Evolutionary conservation across 495 filamentous ascomycete genomes (phyloP).

Genomic region (Pseudotulostoma volvatum): DNA sequence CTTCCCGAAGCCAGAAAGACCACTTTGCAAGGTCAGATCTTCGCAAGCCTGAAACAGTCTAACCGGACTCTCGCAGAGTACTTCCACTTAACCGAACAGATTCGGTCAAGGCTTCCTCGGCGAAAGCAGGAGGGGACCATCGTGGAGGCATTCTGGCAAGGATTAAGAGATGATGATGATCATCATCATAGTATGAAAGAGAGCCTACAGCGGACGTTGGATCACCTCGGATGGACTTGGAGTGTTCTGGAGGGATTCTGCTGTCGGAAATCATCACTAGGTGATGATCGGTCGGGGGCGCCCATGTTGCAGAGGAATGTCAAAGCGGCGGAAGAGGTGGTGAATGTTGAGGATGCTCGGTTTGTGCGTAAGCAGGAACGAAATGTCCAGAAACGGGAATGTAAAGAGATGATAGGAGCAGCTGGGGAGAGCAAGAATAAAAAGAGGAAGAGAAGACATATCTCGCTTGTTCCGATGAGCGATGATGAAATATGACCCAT

Average conservation of each 20-base stretch:
- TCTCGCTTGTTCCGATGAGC: background rate
- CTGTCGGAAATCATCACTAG: too few species aligned
- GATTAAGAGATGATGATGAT: slow-evolving; percentile 5
- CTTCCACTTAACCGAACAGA: slow-evolving; percentile 6
- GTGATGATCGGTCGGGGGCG: too few species aligned
- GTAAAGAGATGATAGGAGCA: too few species aligned
- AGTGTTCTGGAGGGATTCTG: slow-evolving; percentile 4
- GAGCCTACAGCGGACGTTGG: slow-evolving; percentile 8
- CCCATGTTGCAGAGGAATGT: too few species aligned
- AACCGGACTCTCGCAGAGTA: slow-evolving; percentile 10
- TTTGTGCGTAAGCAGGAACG: too few species aligned
- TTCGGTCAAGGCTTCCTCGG: slow-evolving; percentile 2
- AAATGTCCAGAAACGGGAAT: too few species aligned
- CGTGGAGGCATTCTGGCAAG: slow-evolving; percentile 14
- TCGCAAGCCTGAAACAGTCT: slow-evolving; percentile 4
- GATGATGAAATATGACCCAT: too few species aligned
- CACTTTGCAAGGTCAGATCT: too few species aligned
- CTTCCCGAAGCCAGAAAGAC: too few species aligned
- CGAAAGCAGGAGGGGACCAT: slow-evolving; percentile 8
- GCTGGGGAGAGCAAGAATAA: too few species aligned
- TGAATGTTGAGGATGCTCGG: too few species aligned
- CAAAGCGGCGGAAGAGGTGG: too few species aligned
- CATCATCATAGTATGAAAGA: slow-evolving; percentile 3
- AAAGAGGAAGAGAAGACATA: slow-evolving; percentile 3
- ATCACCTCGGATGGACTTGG: slow-evolving; percentile 14